Conservation (phyloP, 2,329 filamentous ascomycete genomes). For the Penicillium janthinellum region DNA sequence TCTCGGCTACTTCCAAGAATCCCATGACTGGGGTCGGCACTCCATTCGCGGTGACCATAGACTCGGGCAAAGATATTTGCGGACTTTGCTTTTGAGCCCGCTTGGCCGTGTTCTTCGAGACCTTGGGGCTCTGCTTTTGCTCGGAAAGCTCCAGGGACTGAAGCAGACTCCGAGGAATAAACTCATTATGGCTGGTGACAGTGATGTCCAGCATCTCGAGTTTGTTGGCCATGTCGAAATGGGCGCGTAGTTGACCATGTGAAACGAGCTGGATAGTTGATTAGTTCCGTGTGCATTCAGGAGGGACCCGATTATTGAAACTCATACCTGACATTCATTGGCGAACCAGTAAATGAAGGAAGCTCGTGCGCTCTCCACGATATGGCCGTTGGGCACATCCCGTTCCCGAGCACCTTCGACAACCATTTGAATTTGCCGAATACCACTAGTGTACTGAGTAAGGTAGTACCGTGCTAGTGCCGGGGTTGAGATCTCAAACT, state of each 20-base stretch:
- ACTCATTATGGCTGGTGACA: conserved; percentile 77
- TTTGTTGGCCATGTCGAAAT: conserved; percentile 77
- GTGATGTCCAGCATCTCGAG: conserved; percentile 85
- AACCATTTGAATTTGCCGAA: conserved; percentile 82
- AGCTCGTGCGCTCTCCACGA: conserved; percentile 74
- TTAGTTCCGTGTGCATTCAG: background rate
- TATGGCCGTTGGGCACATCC: conserved; percentile 63
- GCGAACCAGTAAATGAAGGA: conserved; percentile 89
- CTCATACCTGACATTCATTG: conserved; percentile 74
- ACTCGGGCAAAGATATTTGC: conserved; percentile 47
- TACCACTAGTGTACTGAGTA: conserved; percentile 83
- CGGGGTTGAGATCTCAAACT: conserved; percentile 81
- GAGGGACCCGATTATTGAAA: conserved; percentile 18
- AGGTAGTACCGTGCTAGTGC: conserved; percentile 86
- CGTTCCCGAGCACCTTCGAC: conserved; percentile 68
- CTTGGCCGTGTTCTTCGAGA: conserved; percentile 58
- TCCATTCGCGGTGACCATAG: conserved; percentile 53
- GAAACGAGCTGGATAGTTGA: conserved; percentile 64
- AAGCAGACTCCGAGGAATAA: conserved; percentile 68
- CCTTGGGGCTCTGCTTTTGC: conserved; percentile 60
- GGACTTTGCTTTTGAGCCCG: conserved; percentile 51
- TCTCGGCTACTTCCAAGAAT: conserved; percentile 68
- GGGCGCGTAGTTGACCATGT: conserved; percentile 73
- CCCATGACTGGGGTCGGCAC: conserved; percentile 59
- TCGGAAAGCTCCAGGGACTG: conserved; percentile 54